Conservation (phyloP, 2,329 filamentous ascomycete species). For the Cryphonectria japonica region DNA sequence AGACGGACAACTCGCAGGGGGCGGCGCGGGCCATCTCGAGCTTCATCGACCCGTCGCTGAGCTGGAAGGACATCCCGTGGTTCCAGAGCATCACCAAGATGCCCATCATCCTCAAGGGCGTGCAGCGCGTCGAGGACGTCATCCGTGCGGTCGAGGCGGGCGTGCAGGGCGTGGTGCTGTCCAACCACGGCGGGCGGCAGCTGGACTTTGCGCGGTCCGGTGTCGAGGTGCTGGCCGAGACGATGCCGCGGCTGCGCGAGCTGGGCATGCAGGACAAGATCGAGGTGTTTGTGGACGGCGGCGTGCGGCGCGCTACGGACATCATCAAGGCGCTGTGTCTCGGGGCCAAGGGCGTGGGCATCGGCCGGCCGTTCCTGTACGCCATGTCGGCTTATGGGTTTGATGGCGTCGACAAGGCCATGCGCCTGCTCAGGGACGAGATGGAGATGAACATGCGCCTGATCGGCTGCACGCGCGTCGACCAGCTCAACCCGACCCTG, state of each 20-base stretch:
- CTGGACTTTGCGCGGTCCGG: conserved; percentile 89
- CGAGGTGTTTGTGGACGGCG: conserved; percentile 90
- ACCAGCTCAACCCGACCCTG: conserved; percentile 78
- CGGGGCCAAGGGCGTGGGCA: conserved; percentile 89
- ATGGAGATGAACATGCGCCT: conserved; percentile 99
- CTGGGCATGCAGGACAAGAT: conserved; percentile 75
- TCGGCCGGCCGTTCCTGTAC: conserved; percentile 92
- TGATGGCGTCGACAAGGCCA: conserved; percentile 85
- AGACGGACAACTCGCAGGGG: conserved; percentile 86
- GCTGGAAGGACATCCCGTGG: conserved; percentile 94
- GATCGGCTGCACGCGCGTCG: conserved; percentile 76
- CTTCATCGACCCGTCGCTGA: conserved; percentile 94
- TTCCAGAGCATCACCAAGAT: conserved; percentile 88
- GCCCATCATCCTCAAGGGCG: conserved; percentile 95
- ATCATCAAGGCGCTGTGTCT: conserved; percentile 94
- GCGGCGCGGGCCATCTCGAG: conserved; percentile 92
- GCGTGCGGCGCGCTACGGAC: conserved; percentile 86
- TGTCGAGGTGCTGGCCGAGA: conserved; percentile 89
- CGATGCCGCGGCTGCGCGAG: conserved; percentile 82
- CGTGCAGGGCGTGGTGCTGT: conserved; percentile 88
- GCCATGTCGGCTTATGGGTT: conserved; percentile 94
- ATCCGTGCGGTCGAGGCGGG: conserved; percentile 81
- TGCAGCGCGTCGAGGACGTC: conserved; percentile 95
- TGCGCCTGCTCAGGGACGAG: conserved; percentile 92
- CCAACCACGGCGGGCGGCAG: conserved; percentile 94